Evolutionary conservation across 352 stramenopile species (phyloP).

Genomic region (Sclerospora graminicola): DNA sequence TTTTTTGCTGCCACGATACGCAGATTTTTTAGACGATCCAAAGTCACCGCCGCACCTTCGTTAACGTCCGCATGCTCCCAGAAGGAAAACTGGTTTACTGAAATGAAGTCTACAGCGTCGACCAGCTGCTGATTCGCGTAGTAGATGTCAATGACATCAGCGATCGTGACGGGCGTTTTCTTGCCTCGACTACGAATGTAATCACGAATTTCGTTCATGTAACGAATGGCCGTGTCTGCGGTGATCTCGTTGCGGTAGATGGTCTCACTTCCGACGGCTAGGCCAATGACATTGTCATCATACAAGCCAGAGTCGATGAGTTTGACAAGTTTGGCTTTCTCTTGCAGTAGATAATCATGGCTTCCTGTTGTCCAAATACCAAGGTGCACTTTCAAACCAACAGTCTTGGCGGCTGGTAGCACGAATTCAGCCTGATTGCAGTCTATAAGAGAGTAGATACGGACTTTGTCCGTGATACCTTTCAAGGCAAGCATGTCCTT

Average conservation of each 20-base stretch:
- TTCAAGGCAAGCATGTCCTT: conserved; percentile 47
- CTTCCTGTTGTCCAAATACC: conserved; percentile 49
- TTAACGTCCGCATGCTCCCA: conserved; percentile 46
- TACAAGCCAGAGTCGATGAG: conserved; percentile 34
- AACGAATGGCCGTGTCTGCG: conserved; percentile 33
- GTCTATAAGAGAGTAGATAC: conserved; percentile 59
- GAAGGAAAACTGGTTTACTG: conserved; percentile 75
- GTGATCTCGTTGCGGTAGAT: conserved; percentile 59
- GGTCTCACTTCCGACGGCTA: conserved; percentile 57
- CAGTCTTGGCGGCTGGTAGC: conserved; percentile 31
- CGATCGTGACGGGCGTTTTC: conserved; percentile 50
- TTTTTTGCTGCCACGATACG: conserved; percentile 31
- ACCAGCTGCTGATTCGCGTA: conserved; percentile 44
- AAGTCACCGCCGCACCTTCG: conserved; percentile 31
- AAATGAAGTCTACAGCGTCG: conserved; percentile 53
- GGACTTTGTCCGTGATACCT: conserved; percentile 36
- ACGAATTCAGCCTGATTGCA: conserved; percentile 38
- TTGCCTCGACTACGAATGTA: conserved; percentile 30
- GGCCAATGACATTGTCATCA: conserved; percentile 33
- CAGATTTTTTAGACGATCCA: conserved; percentile 46
- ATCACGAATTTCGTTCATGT: conserved; percentile 51
- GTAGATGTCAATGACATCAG: conserved; percentile 65
- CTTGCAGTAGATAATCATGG: conserved; percentile 27
- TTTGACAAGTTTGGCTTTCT: conserved; percentile 32
- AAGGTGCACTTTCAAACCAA: conserved; percentile 41